Evolutionary conservation across 2,329 filamentous ascomycete species (phyloP).

Genomic region (Ploettnerulaceae sp.): DNA sequence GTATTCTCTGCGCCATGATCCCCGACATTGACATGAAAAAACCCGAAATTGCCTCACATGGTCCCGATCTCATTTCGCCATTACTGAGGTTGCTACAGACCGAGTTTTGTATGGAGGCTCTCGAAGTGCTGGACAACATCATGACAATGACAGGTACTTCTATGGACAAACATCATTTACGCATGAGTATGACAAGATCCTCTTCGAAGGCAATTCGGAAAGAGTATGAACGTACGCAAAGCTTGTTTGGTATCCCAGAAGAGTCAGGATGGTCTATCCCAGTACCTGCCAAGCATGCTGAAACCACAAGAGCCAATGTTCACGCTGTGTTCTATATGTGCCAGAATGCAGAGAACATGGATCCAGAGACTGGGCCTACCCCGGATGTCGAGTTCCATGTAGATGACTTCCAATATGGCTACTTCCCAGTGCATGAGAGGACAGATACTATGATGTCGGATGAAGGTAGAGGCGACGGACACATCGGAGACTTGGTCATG

Average conservation of each 20-base stretch:
- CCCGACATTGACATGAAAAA: constrained; percentile 91
- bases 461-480: constrained; percentile 57
- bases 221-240: constrained; percentile 91
- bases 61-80: constrained; percentile 91
- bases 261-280: constrained; percentile 95
- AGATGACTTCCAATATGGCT: constrained; percentile 66
- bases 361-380: constrained; percentile 60
- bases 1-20: constrained; percentile 77
- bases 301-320: constrained; percentile 82
- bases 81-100: constrained; percentile 85
- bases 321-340: constrained; percentile 96
- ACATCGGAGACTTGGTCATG: constrained; percentile 77
- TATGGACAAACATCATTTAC: constrained; percentile 88
- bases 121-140: constrained; percentile 89
- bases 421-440: constrained; percentile 60
- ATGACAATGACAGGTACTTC: constrained; percentile 90
- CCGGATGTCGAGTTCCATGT: constrained; percentile 87
- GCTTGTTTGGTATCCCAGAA: constrained; percentile 93
- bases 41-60: constrained; percentile 82
- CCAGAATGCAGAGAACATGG: constrained; percentile 57
- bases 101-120: constrained; percentile 85
- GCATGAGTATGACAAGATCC: constrained; percentile 96
- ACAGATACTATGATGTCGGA: constrained; percentile 93
- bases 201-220: constrained; percentile 83
- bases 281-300: constrained; percentile 83